Base-by-base conservation (phyloP, 257 asterid genomes). In the Solanum arcanum region DNA sequence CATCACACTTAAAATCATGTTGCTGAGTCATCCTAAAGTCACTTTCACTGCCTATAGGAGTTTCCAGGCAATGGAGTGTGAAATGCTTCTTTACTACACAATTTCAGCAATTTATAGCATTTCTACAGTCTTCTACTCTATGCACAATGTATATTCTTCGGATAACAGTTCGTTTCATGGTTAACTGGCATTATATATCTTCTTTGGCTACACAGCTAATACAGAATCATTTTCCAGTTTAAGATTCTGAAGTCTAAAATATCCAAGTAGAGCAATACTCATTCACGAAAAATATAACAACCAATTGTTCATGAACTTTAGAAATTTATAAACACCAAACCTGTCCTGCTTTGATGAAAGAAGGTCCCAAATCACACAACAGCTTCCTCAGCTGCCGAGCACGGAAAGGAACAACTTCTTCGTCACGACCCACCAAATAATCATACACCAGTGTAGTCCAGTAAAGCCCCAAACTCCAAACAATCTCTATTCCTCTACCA, bases 261-360 rank as follows among this genome's bases (percentile, higher is more conserved):
- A 47, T 33, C 44, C 18, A 59, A 74, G 47, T 49, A 81, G 46
- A 81, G 42, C 83, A 31, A 81, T 29, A 81, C 49, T 4, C 31
- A 3, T 10, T 69, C 68, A 86, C 66, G 15, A 74, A 37, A 35
- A 86, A 37, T 62, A 76, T 15, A 74, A 33, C 9, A 82, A 83
- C 73, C 75, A 33, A 88, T 80, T 41, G 60, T 60, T 75, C 60
- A 44, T 49, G 44, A 49, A 81, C 69, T 81, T 81, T 3, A 49
- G 69, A 81, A 29, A 81, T 81, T 31, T 81, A 20, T 86, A 85
- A 83, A 66, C 83, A 87, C 76, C 96, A 82, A n/a, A 97, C 99
- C 99, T 97, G 99, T 83, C 99, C 99, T 90, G 99, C 99, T 93
- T 97, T 97, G 92, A 97, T 96, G 91, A 97, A 97, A 89, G 99